A percentile compares a stretch with the other conserved stretches of the same genome.
These are phyloP conservation scores for Talaromyces stipitatus DNA, from an alignment of 495 filamentous ascomycete species.

Conservation along the genomic window DNA sequence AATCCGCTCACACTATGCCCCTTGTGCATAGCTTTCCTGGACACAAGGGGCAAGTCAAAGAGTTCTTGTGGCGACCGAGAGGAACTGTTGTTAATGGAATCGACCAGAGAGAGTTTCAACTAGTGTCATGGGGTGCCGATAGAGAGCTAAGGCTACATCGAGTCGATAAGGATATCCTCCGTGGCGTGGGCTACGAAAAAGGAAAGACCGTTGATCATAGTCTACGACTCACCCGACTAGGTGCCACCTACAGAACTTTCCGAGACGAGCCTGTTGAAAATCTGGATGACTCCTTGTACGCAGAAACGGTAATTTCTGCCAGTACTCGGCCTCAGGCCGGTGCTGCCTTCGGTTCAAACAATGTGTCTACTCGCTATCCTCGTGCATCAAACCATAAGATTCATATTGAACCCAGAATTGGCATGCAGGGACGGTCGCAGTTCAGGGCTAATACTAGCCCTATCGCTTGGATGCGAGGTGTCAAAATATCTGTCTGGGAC, in stretches of 20 bases:
- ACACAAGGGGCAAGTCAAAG: constrained; percentile 81
- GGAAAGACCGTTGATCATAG: constrained; percentile 56
- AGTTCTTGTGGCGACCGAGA: constrained; percentile 85
- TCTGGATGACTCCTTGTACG: constrained; percentile 19
- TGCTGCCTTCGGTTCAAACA: constrained; percentile 39
- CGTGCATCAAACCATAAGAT: constrained; percentile 35
- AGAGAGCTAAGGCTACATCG: constrained; percentile 73
- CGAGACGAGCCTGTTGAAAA: constrained; percentile 47
- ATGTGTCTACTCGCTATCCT: constrained; percentile 37
- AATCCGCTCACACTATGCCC: constrained; percentile 34
- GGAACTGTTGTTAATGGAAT: constrained; percentile 61
- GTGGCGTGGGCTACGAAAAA: constrained; percentile 68
- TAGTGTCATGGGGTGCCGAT: constrained; percentile 90
- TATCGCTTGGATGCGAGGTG: constrained; percentile 90
- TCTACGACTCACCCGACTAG: constrained; percentile 69
- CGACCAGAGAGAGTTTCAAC: constrained; percentile 87
- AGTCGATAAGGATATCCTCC: constrained; percentile 54
- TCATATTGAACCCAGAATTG: constrained; percentile 44
- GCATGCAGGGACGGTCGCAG: constrained; percentile 56
- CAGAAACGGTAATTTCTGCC: constrained; percentile 11
- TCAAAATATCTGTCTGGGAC: constrained; percentile 76
- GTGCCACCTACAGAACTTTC: constrained; percentile 81
- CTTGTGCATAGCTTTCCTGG: constrained; percentile 70
- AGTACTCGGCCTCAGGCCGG: constrained; percentile 16
- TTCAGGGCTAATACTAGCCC: constrained; percentile 57